A percentile compares a stretch with the other conserved stretches of the same genome.
phyloP scores from a whole-genome alignment of 2,329 filamentous ascomycete genomes.

The Penicillium griseofulvum region DNA sequence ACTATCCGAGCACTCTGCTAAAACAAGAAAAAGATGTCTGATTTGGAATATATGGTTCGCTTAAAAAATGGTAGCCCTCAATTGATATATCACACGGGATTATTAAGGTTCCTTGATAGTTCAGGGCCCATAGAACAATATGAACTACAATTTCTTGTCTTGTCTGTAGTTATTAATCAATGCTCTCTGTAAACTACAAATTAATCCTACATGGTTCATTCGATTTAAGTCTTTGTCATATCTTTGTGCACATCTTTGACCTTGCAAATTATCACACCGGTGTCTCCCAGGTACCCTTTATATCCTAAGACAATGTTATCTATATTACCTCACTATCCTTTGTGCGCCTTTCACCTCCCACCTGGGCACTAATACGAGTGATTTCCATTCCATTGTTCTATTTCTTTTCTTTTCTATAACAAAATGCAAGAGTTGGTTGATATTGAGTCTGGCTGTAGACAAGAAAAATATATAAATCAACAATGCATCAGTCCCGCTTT shows the following conservation, averaged over 20 bases:
- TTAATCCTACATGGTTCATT: background rate
- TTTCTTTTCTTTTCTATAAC: background rate
- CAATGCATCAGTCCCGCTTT: background rate
- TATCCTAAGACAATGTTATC: background rate
- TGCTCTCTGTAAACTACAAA: background rate
- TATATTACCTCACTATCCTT: background rate
- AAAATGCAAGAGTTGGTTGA: no score
- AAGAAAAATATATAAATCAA: background rate
- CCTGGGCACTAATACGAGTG: no score
- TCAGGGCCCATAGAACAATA: background rate
- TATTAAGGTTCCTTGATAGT: background rate
- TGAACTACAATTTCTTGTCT: no score
- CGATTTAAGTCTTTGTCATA: background rate
- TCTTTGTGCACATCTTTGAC: background rate
- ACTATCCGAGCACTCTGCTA: conserved; percentile 23
- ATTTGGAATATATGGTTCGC: background rate
- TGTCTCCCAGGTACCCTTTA: background rate
- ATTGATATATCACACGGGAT: background rate
- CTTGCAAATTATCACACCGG: background rate
- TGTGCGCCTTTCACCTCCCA: background rate
- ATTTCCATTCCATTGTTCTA: background rate
- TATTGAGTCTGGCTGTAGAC: background rate
- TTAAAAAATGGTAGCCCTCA: background rate
- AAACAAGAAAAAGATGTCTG: conserved; percentile 7
- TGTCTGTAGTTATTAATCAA: no score